Base-by-base conservation (phyloP, 345 rosid genomes). In the Iberis pinnata region DNA sequence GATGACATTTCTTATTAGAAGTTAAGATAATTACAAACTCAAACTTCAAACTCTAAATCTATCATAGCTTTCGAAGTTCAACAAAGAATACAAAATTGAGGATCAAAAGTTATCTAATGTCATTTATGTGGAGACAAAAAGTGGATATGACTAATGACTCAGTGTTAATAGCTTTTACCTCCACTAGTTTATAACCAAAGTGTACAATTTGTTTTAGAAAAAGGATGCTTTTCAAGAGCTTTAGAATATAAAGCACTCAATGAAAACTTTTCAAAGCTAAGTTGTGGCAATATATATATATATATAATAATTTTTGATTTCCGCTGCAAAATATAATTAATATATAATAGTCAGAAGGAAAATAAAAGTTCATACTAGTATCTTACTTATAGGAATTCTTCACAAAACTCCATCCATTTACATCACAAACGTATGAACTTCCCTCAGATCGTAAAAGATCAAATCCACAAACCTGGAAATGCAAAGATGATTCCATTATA, bases 381-480 rank as follows among this genome's bases (percentile, higher is more conserved):
- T 60, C 76, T 81, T 75, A 92, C 97, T 93, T 88, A 66, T 93
- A 73, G 18, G 99, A 93, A 75, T 93, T 93, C 79, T 93, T 93
- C 73, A 93, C 99, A 68, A 88, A 93, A 78, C 99, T 93, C 99
- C 99, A 93, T 50, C 99, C 99, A 74, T 93, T 93, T 56, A 93
- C 99, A 68, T 93, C 99, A 64, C 97, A 93, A 43, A 89, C 97
- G 62, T 88, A 93, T 18, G 97, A 93, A 18, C 92, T 79, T 31
- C 99, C 99, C 64, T 86, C 99, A 35, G 88, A 81, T 47, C 99
- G 92, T 76, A 93, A 64, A 14, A 93, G 97, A 82, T 93, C 99
- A 70, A 93, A 93, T 26, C 99, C 99, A 63, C 99, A 93, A 44
- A 92, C 98, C 98, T 92, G 76, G 53, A 73, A 71, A 49, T 32